These are phyloP conservation scores for Metarhizium guizhouense DNA, from an alignment of 2,329 filamentous ascomycete genomes.

Conservation along the genomic window DNA sequence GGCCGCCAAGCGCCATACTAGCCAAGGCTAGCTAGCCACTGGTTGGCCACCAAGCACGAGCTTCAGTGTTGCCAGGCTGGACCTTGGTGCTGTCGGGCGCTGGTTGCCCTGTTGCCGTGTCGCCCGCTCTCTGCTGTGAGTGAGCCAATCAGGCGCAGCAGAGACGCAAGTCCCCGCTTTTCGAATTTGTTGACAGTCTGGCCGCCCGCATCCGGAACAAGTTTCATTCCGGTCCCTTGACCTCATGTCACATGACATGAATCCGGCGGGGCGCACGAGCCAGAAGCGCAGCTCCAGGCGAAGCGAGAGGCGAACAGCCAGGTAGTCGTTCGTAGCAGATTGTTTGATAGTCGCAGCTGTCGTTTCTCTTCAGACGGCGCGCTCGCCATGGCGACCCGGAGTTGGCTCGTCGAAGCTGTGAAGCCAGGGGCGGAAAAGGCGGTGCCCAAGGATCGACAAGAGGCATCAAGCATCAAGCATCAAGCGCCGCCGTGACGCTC, in stretches of 20 bases:
- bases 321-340: neutral
- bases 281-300: neutral
- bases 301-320: neutral
- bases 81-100: too few species aligned
- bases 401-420: too few species aligned
- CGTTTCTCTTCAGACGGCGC: neutral
- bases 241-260: conserved; percentile 1
- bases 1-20: too few species aligned
- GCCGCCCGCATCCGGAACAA: neutral
- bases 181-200: neutral
- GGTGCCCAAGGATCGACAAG: too few species aligned
- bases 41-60: too few species aligned
- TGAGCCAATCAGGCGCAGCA: neutral
- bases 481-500: too few species aligned
- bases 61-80: too few species aligned
- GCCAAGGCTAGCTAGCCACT: neutral
- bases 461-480: too few species aligned
- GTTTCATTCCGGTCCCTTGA: neutral
- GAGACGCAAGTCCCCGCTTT: neutral
- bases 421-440: too few species aligned
- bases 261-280: neutral
- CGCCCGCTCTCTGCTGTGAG: neutral
- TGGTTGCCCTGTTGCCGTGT: neutral
- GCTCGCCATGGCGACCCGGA: too few species aligned
- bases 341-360: neutral